These are phyloP conservation scores for Xylariales sp. DNA, from an alignment of 2,329 filamentous ascomycete genomes.

Conservation along the genomic window DNA sequence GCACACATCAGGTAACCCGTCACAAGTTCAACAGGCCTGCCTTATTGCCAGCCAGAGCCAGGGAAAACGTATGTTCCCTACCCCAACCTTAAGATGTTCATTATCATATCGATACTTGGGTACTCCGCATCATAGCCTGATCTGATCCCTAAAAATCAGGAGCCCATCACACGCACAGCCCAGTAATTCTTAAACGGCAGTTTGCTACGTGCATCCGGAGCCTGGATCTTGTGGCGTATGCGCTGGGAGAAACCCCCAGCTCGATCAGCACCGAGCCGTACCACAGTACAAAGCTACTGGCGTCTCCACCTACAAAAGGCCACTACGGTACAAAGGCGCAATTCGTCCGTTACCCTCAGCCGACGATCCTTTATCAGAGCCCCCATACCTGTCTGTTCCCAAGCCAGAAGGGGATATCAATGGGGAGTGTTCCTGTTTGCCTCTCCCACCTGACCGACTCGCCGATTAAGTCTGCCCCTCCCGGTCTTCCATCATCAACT, in stretches of 20 bases:
- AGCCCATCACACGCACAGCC: too few relatives aligned
- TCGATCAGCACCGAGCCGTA: neutral
- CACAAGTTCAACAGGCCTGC: too few relatives aligned
- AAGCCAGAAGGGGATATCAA: slow-evolving; percentile 11
- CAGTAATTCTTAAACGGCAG: too few relatives aligned
- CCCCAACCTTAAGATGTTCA: too few relatives aligned
- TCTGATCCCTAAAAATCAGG: too few relatives aligned
- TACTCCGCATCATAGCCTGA: too few relatives aligned
- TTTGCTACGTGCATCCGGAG: neutral
- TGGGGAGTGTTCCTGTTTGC: slow-evolving; percentile 7
- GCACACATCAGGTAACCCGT: too few relatives aligned
- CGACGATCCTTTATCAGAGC: slow-evolving; percentile 13
- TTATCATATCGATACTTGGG: too few relatives aligned
- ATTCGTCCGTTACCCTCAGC: slow-evolving; percentile 10
- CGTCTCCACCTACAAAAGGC: slow-evolving; percentile 5
- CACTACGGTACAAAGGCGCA: slow-evolving; percentile 12
- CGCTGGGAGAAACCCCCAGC: neutral
- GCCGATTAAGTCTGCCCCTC: slow-evolving; percentile 5
- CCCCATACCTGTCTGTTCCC: slow-evolving; percentile 11
- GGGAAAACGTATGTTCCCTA: too few relatives aligned
- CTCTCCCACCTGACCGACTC: slow-evolving; percentile 8
- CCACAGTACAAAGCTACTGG: slow-evolving; percentile 1
- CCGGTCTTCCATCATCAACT: neutral
- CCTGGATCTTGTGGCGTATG: neutral
- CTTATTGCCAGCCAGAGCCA: too few relatives aligned